A percentile compares a stretch with the other conserved stretches of the same genome.
These are phyloP conservation scores for Hanseniaspora clermontiae DNA, from an alignment of 805 yeast species.

Conservation along the genomic window DNA sequence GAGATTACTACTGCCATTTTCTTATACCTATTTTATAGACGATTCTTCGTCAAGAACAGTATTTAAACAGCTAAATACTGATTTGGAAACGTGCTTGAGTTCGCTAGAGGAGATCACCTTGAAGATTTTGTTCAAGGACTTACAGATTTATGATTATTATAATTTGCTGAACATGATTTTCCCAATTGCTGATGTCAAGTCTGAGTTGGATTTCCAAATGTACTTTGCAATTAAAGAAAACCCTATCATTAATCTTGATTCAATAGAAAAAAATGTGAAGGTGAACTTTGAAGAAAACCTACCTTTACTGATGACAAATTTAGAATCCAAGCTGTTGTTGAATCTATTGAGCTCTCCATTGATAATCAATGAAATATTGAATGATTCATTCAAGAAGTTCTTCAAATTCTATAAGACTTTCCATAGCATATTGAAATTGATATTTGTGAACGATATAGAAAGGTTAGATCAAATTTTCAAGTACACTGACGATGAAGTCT, in stretches of 20 bases:
- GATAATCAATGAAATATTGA: slow-evolving; percentile 43
- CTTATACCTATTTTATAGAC: slow-evolving; percentile 28
- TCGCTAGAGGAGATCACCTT: slow-evolving; percentile 36
- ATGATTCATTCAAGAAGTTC: slow-evolving; percentile 38
- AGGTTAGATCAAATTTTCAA: slow-evolving; percentile 20
- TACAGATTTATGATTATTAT: slow-evolving; percentile 46
- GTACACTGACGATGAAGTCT: slow-evolving; percentile 36
- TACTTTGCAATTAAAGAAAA: slow-evolving; percentile 57
- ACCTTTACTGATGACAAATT: slow-evolving; percentile 49
- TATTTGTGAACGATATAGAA: slow-evolving; percentile 25
- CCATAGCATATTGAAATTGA: slow-evolving; percentile 26
- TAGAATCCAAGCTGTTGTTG: slow-evolving; percentile 42
- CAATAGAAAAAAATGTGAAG: slow-evolving; percentile 36
- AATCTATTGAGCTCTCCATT: slow-evolving; percentile 50
- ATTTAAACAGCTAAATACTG: slow-evolving; percentile 23
- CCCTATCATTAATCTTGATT: slow-evolving; percentile 33
- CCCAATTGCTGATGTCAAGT: slow-evolving; percentile 38
- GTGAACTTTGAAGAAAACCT: slow-evolving; percentile 32
- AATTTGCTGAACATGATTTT: slow-evolving; percentile 62
- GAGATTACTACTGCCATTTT: slow-evolving; percentile 31
- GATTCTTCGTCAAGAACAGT: slow-evolving; percentile 20
- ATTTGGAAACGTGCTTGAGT: slow-evolving; percentile 23
- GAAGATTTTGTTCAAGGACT: slow-evolving; percentile 35
- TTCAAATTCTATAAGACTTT: slow-evolving; percentile 32
- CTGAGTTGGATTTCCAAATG: slow-evolving; percentile 47